Evolutionary conservation across 2,329 filamentous ascomycete genomes (phyloP), one percentile per base, ranked within the genome.

Genomic region (Diaporthe australafricana): DNA sequence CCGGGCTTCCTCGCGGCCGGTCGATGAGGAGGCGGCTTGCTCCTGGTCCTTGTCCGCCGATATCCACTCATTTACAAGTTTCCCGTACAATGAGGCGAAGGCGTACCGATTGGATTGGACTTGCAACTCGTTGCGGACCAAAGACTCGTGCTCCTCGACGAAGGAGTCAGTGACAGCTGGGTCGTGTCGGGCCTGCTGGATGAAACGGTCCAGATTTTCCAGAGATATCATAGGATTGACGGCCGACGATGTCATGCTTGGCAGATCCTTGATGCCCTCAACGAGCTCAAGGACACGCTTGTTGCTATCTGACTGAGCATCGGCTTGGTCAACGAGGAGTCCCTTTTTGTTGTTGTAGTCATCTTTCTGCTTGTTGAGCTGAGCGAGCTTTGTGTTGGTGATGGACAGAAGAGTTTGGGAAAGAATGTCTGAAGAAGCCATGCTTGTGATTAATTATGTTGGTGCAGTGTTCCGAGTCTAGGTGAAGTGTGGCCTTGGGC

Each of bases 51-150:
- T 76, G 1, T 82, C 78, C 7, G 80, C 77, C 1, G 81, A 79
- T 63, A 90, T 79, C 84, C 87, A 89, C 74, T 90, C 87, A 0
- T 83, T 87, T 16, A 89, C 85, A 30, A 91, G 78, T 48, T 84
- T 78, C 22, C 87, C 86, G 76, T 90, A 91, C 40, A 91, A 82
- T 8, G 83, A 81, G 0, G 88, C 88, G 76, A 89, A 88, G 22
- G 87, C 83, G 75, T 89, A 86, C 71, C 87, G 88, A 62, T 85
- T 82, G n/a, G 84, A 84, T 74, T 89, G 83, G n/a, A 85, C 81
- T 17, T 82, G 77, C 6, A 91, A 74, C 42, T 85, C 83, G 32
- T 82, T 78, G 42, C 83, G 79, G n/a, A 91, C 76, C 30, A 83
- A 80, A 17, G 78, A 74, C 74, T 90, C 84, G 79, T 85, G 88